Evolutionary conservation across 208 protist genomes (phyloP).

Genomic region (Crithidia thermophila): DNA sequence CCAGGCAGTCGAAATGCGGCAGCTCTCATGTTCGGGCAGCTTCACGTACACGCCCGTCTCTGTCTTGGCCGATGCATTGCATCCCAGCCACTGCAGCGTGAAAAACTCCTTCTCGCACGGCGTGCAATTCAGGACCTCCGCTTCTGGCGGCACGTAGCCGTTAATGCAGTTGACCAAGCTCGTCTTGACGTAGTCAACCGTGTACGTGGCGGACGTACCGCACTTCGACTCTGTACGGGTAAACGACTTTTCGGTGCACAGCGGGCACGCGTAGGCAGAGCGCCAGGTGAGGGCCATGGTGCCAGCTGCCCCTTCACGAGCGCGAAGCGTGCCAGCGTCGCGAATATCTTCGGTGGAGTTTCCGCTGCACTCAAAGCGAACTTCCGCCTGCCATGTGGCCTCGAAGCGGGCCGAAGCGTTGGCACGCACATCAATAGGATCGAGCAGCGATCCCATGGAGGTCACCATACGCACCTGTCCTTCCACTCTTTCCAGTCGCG

Average conservation of each 20-base stretch:
- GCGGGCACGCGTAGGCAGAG: conserved; percentile 9
- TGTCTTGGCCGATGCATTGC: not conserved
- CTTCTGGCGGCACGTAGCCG: conserved; percentile 5
- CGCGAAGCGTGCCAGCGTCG: not conserved
- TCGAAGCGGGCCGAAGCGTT: not conserved
- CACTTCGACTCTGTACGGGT: not conserved
- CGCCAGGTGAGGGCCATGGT: conserved; percentile 1
- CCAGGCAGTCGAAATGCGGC: not conserved
- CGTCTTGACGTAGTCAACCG: not conserved
- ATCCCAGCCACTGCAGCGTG: conserved; percentile 12
- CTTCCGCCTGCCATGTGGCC: not conserved
- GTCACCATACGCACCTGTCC: not conserved
- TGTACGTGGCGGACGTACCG: not conserved
- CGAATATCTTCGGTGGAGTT: not conserved
- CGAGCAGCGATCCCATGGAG: not conserved
- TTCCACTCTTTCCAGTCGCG: not conserved
- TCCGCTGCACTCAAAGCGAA: not conserved
- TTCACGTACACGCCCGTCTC: conserved; percentile 8
- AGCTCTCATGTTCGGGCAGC: not conserved
- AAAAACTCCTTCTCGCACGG: conserved; percentile 6
- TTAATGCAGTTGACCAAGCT: not conserved
- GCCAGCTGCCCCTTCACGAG: not conserved
- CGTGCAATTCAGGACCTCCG: not conserved
- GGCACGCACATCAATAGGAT: not conserved
- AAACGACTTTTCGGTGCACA: conserved; percentile 2